Conservation (phyloP, 2,329 filamentous ascomycete species). For the Salinomyces thailandicus region DNA sequence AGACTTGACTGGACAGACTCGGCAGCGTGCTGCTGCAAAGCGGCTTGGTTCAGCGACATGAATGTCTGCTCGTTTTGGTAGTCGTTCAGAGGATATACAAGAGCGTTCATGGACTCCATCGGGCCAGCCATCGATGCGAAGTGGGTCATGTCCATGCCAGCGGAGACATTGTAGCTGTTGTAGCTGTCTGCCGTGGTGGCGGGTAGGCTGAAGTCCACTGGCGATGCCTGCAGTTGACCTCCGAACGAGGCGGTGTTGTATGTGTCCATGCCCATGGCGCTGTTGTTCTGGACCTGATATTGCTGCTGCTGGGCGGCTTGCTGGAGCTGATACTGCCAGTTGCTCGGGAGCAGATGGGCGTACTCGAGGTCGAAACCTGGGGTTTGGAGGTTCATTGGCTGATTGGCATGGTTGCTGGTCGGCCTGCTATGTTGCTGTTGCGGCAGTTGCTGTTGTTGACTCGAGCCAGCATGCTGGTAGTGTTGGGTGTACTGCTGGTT, state of each 20-base stretch:
- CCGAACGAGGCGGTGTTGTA: constrained; percentile 30
- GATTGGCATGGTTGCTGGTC: constrained; percentile 21
- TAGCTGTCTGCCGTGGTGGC: constrained; percentile 26
- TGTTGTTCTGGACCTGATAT: constrained; percentile 19
- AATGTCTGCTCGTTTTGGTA: constrained; percentile 58
- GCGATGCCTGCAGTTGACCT: constrained; percentile 34
- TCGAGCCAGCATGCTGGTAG: constrained; percentile 12
- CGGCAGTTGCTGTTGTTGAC: constrained; percentile 14
- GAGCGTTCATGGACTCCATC: constrained; percentile 36
- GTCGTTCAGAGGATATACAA: constrained; percentile 46
- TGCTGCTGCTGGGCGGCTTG: constrained; percentile 17
- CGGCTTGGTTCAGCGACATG: constrained; percentile 37
- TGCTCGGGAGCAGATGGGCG: constrained; percentile 24
- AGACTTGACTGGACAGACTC: constrained; percentile 29
- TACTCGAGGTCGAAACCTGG: constrained; percentile 24
- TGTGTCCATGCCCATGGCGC: constrained; percentile 26
- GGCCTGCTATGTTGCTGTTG: constrained; percentile 16
- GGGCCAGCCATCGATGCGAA: constrained; percentile 33
- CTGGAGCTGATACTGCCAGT: constrained; percentile 36
- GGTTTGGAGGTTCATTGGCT: constrained; percentile 23
- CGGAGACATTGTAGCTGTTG: constrained; percentile 29
- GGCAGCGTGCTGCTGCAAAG: constrained; percentile 34
- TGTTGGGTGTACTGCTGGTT: constrained; percentile 7
- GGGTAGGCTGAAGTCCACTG: constrained; percentile 37
- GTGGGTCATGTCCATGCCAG: constrained; percentile 30